A percentile compares a stretch with the other conserved stretches of the same genome.
Conservation (phyloP, 257 asterid species). For the Solanum sejunctum region DNA sequence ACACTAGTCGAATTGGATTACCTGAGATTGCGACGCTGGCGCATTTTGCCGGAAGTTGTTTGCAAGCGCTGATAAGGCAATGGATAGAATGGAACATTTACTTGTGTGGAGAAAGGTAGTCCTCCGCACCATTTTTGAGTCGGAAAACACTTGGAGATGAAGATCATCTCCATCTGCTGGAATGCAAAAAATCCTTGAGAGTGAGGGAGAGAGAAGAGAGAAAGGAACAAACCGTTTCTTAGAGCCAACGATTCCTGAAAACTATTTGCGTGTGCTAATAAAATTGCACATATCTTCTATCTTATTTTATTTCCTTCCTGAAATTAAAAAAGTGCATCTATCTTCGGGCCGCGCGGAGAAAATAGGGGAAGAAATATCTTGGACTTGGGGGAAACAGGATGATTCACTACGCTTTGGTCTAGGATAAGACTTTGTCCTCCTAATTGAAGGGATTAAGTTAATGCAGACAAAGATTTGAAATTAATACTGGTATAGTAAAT, state of each 20-base stretch:
- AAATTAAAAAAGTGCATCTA: background rate
- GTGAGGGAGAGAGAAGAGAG: background rate
- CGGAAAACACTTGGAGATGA: slow-evolving; percentile 37
- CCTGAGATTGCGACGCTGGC: slow-evolving; percentile 59
- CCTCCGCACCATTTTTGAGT: slow-evolving; percentile 31
- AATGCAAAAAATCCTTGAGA: background rate
- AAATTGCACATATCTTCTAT: background rate
- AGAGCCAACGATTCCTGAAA: slow-evolving; percentile 26
- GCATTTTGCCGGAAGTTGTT: slow-evolving; percentile 55
- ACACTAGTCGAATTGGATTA: background rate
- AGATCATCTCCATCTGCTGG: slow-evolving; percentile 43
- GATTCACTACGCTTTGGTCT: background rate
- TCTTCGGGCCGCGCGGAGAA: background rate
- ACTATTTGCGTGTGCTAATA: background rate
- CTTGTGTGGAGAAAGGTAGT: slow-evolving; percentile 13
- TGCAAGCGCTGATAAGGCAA: slow-evolving; percentile 29
- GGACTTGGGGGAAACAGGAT: background rate
- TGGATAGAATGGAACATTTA: slow-evolving; percentile 24
- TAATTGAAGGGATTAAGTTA: background rate
- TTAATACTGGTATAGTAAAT: too few species aligned
- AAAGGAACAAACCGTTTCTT: slow-evolving; percentile 34
- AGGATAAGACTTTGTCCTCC: background rate
- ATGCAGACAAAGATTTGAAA: too few species aligned
- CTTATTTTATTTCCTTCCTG: background rate
- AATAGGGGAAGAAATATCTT: background rate